Evolutionary conservation across 2,329 filamentous ascomycete species (phyloP).

Genomic region (Exophiala dermatitidis): DNA sequence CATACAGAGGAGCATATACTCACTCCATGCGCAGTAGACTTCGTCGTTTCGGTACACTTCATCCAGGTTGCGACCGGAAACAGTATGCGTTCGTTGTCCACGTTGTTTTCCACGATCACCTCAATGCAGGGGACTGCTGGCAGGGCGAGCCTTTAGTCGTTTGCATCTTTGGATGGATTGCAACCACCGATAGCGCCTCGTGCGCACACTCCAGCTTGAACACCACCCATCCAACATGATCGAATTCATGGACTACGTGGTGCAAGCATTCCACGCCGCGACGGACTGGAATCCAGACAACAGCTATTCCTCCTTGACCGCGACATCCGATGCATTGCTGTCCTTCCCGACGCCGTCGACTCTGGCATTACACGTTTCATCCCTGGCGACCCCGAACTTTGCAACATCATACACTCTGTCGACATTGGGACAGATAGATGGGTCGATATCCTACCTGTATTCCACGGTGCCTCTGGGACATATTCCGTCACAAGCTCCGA

Average conservation of each 20-base stretch:
- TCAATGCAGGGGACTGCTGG: too few species aligned
- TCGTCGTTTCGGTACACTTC: too few species aligned
- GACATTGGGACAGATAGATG: slow-evolving; percentile 84
- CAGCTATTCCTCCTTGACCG: slow-evolving; percentile 79
- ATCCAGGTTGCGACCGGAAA: too few species aligned
- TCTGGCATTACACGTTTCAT: slow-evolving; percentile 78
- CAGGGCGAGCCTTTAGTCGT: too few species aligned
- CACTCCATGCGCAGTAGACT: too few species aligned
- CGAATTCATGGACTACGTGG: slow-evolving; percentile 96
- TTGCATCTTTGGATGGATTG: slow-evolving; percentile 4
- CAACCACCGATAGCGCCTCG: slow-evolving; percentile 18
- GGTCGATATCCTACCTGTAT: slow-evolving; percentile 94
- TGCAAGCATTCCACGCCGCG: slow-evolving; percentile 78
- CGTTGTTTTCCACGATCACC: too few species aligned
- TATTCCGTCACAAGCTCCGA: slow-evolving; percentile 60
- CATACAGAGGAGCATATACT: too few species aligned
- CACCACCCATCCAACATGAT: slow-evolving; percentile 55
- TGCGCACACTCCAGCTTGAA: slow-evolving; percentile 9
- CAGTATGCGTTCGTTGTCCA: too few species aligned
- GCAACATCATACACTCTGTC: slow-evolving; percentile 90
- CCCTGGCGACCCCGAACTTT: slow-evolving; percentile 85
- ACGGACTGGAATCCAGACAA: slow-evolving; percentile 89
- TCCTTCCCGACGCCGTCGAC: slow-evolving; percentile 82
- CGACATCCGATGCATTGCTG: slow-evolving; percentile 75
- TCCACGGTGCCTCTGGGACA: slow-evolving; percentile 71